Evolutionary conservation across 2,329 filamentous ascomycete species (phyloP).

Genomic region (Zymoseptoria passerinii): DNA sequence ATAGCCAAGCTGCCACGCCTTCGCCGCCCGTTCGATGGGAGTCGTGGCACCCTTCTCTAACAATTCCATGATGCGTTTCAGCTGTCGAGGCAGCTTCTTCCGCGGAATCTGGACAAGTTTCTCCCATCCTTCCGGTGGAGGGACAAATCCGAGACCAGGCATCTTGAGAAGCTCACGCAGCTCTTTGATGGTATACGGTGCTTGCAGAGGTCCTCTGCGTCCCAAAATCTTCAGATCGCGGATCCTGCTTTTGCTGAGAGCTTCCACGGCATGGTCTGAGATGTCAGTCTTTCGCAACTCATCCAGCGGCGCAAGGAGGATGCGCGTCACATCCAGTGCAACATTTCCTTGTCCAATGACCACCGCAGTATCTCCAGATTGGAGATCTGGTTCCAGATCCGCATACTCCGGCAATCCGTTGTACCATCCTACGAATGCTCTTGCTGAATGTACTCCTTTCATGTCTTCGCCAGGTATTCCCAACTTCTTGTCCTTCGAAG

Average conservation of each 20-base stretch:
- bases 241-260: slow-evolving; percentile 62
- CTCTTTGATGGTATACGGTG: slow-evolving; percentile 93
- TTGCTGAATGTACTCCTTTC: slow-evolving; percentile 72
- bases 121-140: slow-evolving; percentile 33
- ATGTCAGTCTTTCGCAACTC: slow-evolving; percentile 77
- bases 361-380: slow-evolving; percentile 69
- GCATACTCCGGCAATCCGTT: slow-evolving; percentile 85
- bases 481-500: slow-evolving; percentile 71
- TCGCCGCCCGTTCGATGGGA: slow-evolving; percentile 43
- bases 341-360: slow-evolving; percentile 95
- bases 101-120: slow-evolving; percentile 43
- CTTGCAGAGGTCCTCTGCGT: slow-evolving; percentile 71
- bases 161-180: slow-evolving; percentile 78
- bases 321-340: slow-evolving; percentile 83
- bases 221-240: slow-evolving; percentile 81
- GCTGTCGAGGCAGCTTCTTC: slow-evolving; percentile 63
- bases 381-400: slow-evolving; percentile 62
- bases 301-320: slow-evolving; percentile 69
- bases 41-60: slow-evolving; percentile 63
- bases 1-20: slow-evolving; percentile 78
- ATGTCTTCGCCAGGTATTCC: slow-evolving; percentile 73
- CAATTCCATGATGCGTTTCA: slow-evolving; percentile 71
- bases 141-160: slow-evolving; percentile 60
- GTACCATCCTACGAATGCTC: slow-evolving; percentile 96
- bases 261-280: slow-evolving; percentile 69